These are phyloP conservation scores for Globisporangium polare DNA, from an alignment of 352 stramenopile species.

Conservation along the genomic window DNA sequence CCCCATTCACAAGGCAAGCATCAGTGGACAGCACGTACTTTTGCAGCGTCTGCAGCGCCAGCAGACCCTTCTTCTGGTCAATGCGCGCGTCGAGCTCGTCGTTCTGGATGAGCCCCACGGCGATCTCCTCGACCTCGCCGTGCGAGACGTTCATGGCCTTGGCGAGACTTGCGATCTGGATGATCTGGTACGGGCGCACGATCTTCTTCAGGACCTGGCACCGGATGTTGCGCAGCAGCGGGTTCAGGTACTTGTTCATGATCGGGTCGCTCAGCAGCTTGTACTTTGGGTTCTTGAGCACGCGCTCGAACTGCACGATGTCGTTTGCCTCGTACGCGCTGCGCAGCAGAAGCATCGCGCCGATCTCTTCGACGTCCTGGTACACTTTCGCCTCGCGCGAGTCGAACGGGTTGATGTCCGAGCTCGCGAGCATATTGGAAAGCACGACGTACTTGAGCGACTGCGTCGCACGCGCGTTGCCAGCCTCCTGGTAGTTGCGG, in stretches of 20 bases:
- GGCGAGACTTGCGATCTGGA: conserved; percentile 86
- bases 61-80: conserved; percentile 76
- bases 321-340: conserved; percentile 85
- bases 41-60: conserved; percentile 50
- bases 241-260: conserved; percentile 88
- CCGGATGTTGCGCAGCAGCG: conserved; percentile 92
- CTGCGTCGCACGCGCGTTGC: conserved; percentile 82
- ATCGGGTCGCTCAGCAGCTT: conserved; percentile 92
- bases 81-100: conserved; percentile 85
- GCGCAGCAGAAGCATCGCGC: conserved; percentile 69
- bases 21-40: conserved; percentile 25
- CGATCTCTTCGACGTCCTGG: conserved; percentile 76
- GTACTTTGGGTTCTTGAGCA: conserved; percentile 90
- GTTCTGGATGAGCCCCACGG: conserved; percentile 91
- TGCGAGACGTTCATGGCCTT: conserved; percentile 87
- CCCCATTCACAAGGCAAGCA: not conserved
- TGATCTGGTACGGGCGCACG: conserved; percentile 89
- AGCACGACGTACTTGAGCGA: conserved; percentile 92
- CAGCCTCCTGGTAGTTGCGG: conserved; percentile 91
- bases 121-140: conserved; percentile 87
- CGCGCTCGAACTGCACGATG: conserved; percentile 91
- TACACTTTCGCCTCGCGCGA: conserved; percentile 92
- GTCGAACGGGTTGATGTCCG: conserved; percentile 93
- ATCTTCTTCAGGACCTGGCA: conserved; percentile 91
- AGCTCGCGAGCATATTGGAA: conserved; percentile 91